A percentile compares a stretch with the other conserved stretches of the same genome.
These are phyloP conservation scores for Lasiodiplodia sp. DNA, from an alignment of 2,329 filamentous ascomycete genomes.

Conservation along the genomic window DNA sequence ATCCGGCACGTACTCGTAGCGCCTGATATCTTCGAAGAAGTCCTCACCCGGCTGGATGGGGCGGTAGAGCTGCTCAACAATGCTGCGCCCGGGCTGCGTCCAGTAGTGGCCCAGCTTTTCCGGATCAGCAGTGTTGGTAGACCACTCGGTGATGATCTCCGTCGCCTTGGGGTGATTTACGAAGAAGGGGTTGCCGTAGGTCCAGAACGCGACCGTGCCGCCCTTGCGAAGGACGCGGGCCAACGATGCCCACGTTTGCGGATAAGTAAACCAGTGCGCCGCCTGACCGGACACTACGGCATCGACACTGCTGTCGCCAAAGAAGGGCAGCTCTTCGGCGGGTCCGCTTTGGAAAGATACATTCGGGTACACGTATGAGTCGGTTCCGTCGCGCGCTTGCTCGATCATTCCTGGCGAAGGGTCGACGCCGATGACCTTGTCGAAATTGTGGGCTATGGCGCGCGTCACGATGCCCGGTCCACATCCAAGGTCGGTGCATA, in stretches of 20 bases:
- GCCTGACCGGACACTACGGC: conserved; percentile 62
- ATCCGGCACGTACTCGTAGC: conserved; percentile 66
- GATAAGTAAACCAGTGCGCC: conserved; percentile 72
- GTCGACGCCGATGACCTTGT: conserved; percentile 61
- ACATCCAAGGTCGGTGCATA: conserved; percentile 67
- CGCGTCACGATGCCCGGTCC: conserved; percentile 67
- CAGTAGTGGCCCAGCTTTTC: conserved; percentile 65
- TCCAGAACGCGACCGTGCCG: conserved; percentile 70
- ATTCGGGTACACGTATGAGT: conserved; percentile 44
- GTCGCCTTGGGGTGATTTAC: conserved; percentile 62
- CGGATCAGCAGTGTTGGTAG: conserved; percentile 58
- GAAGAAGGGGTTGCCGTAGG: conserved; percentile 70
- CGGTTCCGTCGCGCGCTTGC: conserved; percentile 39
- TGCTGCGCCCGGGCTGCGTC: conserved; percentile 66
- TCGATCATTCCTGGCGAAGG: conserved; percentile 64
- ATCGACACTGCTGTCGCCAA: conserved; percentile 61
- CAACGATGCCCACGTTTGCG: conserved; percentile 63
- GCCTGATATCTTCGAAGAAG: conserved; percentile 61
- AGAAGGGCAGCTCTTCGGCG: conserved; percentile 63
- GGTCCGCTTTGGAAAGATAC: conserved; percentile 59
- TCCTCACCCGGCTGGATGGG: conserved; percentile 59
- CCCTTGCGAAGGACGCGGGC: conserved; percentile 61
- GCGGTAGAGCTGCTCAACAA: conserved; percentile 53
- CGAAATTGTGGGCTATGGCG: conserved; percentile 62
- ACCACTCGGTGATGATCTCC: conserved; percentile 61